A percentile compares a stretch with the other conserved stretches of the same genome.
Conservation (phyloP, 345 rosid genomes). For the Melastoma malabathricum region DNA sequence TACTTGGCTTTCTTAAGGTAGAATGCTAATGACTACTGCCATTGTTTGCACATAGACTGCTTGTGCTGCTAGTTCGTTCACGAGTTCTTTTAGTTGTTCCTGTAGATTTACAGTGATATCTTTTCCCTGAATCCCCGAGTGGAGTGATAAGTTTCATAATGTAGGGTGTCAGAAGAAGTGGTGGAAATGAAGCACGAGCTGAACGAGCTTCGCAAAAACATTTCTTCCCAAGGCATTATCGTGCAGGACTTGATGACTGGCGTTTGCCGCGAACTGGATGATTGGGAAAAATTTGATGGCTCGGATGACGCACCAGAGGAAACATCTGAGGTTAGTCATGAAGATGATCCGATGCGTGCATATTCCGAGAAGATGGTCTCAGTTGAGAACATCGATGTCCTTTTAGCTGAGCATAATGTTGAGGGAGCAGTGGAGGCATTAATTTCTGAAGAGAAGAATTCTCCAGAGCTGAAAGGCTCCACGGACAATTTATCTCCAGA, state of each 20-base stretch:
- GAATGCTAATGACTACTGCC: background rate
- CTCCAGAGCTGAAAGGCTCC: constrained; percentile 40
- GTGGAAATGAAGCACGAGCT: constrained; percentile 91
- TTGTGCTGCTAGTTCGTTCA: background rate
- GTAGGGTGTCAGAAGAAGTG: constrained; percentile 85
- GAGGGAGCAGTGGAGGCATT: constrained; percentile 52
- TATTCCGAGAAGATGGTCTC: constrained; percentile 25
- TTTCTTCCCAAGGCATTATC: constrained; percentile 73
- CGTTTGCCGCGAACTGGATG: constrained; percentile 59
- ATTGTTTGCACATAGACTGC: no score
- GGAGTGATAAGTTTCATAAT: background rate
- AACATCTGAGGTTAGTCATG: constrained; percentile 18
- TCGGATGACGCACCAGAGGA: constrained; percentile 22
- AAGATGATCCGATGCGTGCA: constrained; percentile 19
- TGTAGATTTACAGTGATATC: no score
- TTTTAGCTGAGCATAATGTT: constrained; percentile 72
- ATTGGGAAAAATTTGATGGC: constrained; percentile 36
- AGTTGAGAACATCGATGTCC: constrained; percentile 61
- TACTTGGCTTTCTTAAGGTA: constrained; percentile 87
- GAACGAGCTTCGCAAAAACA: constrained; percentile 68
- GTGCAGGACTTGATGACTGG: constrained; percentile 85
- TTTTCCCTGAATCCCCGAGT: no score
- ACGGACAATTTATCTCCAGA: constrained; percentile 34
- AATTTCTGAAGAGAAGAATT: constrained; percentile 58
- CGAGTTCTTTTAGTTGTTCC: no score